Evolutionary conservation across 345 rosid species (phyloP), one percentile per base, ranked within the genome.

Genomic region (Moringa oleifera): DNA sequence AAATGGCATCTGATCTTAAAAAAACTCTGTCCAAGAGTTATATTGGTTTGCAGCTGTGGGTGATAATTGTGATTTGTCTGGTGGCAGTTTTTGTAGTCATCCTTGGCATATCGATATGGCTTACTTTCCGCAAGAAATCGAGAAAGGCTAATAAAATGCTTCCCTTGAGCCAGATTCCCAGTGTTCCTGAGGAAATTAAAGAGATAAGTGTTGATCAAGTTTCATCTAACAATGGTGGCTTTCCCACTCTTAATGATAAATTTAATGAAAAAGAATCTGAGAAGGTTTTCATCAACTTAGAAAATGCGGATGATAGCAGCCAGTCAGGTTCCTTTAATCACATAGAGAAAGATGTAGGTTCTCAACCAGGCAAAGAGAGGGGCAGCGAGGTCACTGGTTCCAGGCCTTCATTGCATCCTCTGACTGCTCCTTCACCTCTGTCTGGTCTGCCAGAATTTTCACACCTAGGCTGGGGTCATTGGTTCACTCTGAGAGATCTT

Each of bases 401-500:
- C 71, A 67, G 63, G 70, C 79, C 83, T 52, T 81, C 87, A 25
- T 71, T 77, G 17, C 81, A 81, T 80, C 81, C 88, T 55, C 23
- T 81, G 63, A 78, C 90, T 55, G 71, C 87, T 11, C 81, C 87
- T 61, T 90, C 96, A 1, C 97, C 97, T 61, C 80, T 88, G 69
- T 75, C 85, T 25, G 97, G 91, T 54, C 79, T 90, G 63, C 94
- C 94, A 19, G 97, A 93, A 61, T 85, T 81, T 71, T 90, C 98
- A 20, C 94, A 82, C 45, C 79, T 88, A 37, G 98, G 97, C 53
- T 93, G 98, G 98, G 98, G 98, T 49, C 98, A 90, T 57, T 93
- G 98, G 98, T 93, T 93, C 78, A 93, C 97, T 52, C 78, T 93
- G 58, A 80, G 98, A 71, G 98, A 93, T 68, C 86, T 93, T 52